phyloP scores from a whole-genome alignment of 148 eudicot genomes.

The Fagopyrum homotropicum region DNA sequence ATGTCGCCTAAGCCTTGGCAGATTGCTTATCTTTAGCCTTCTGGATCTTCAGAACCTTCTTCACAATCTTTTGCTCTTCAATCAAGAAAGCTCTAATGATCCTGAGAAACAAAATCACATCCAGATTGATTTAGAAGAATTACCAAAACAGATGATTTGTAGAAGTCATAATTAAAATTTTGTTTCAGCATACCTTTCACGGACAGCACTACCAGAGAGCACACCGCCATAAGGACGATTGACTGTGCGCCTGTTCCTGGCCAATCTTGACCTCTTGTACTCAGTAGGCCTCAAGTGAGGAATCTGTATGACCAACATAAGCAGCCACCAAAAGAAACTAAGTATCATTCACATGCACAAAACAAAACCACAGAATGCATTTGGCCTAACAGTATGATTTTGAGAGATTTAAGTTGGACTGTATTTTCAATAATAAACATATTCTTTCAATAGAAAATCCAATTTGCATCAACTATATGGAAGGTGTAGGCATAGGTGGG shows the following conservation, averaged over 20 bases:
- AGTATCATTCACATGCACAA: background rate
- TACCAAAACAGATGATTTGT: background rate
- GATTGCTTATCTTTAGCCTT: slow-evolving; percentile 48
- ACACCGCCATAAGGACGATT: slow-evolving; percentile 64
- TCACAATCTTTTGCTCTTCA: slow-evolving; percentile 60
- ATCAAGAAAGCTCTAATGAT: slow-evolving; percentile 51
- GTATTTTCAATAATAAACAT: no score
- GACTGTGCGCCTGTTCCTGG: slow-evolving; percentile 51
- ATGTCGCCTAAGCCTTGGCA: slow-evolving; percentile 22
- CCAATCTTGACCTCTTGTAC: slow-evolving; percentile 34
- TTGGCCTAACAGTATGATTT: no score
- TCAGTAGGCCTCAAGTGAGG: slow-evolving; percentile 8
- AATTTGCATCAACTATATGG: no score
- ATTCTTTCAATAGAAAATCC: no score
- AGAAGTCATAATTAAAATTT: background rate
- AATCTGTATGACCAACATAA: slow-evolving; percentile 1
- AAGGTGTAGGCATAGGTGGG: no score
- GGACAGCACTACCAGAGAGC: slow-evolving; percentile 42
- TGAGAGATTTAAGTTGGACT: no score
- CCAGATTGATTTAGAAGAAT: background rate
- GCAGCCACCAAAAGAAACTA: background rate
- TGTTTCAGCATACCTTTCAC: slow-evolving; percentile 33
- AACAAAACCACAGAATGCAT: background rate
- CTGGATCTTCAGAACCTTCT: slow-evolving; percentile 64
- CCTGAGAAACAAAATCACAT: slow-evolving; percentile 18